Conservation (phyloP, 2,329 filamentous ascomycete species). For the Beauveria pseudobassiana region DNA sequence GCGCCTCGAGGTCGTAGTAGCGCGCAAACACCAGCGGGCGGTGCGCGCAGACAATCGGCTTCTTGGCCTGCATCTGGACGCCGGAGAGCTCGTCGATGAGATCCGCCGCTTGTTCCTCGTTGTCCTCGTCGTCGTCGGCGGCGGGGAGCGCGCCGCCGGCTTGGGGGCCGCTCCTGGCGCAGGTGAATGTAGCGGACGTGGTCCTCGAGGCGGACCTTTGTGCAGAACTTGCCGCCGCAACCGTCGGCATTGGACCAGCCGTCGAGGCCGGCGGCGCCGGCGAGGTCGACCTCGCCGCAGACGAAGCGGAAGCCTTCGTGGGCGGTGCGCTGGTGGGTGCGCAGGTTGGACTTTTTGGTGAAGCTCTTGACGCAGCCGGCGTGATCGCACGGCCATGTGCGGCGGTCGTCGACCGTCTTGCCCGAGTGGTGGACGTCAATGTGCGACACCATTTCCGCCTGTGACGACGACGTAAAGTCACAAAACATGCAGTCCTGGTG, state of each 20-base stretch:
- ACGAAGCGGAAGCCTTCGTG: conserved; percentile 72
- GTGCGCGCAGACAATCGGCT: conserved; percentile 37
- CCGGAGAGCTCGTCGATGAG: conserved; percentile 38
- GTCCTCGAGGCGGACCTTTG: conserved; percentile 72
- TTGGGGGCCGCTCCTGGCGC: conserved; percentile 39
- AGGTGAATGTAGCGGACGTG: conserved; percentile 80
- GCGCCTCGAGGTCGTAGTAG: conserved; percentile 41
- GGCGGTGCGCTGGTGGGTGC: conserved; percentile 66
- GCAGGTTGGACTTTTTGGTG: conserved; percentile 76
- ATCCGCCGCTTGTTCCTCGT: conserved; percentile 16
- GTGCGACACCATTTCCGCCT: conserved; percentile 65
- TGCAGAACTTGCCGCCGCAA: conserved; percentile 68
- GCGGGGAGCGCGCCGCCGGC: conserved; percentile 12
- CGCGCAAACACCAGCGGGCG: conserved; percentile 42
- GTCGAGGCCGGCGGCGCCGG: conserved; percentile 46
- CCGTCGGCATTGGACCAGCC: conserved; percentile 59
- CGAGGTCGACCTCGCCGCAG: conserved; percentile 65
- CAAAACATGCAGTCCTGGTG: conserved; percentile 76
- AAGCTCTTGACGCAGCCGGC: conserved; percentile 68
- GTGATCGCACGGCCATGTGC: conserved; percentile 58
- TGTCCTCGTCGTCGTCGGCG: not conserved
- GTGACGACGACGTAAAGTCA: conserved; percentile 57
- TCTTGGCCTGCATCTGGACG: conserved; percentile 30
- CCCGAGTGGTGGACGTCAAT: conserved; percentile 69
- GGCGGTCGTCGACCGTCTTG: conserved; percentile 53